These are phyloP conservation scores for Lasiodiplodia gonubiensis DNA, from an alignment of 2,329 filamentous ascomycete genomes.

Conservation along the genomic window DNA sequence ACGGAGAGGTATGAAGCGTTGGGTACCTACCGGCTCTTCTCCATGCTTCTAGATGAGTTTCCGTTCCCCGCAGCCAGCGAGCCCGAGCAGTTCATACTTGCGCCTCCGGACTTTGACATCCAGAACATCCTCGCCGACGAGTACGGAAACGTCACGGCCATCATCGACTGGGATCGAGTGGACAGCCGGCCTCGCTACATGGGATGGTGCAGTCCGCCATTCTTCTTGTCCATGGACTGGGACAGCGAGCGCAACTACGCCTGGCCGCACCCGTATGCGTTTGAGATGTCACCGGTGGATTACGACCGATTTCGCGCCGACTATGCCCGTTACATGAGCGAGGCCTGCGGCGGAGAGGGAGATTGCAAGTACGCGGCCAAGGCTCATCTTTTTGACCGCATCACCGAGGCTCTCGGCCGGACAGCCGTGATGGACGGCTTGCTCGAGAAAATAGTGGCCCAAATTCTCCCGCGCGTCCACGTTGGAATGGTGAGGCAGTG, in stretches of 20 bases:
- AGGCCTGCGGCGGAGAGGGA: constrained; percentile 10
- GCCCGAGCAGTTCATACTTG: constrained; percentile 2
- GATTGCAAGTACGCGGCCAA: constrained; percentile 18
- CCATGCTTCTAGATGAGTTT: constrained; percentile 21
- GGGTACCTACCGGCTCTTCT: constrained; percentile 11
- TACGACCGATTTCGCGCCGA: constrained; percentile 21
- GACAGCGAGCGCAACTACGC: neutral
- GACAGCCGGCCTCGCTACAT: constrained; percentile 16
- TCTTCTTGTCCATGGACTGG: constrained; percentile 17
- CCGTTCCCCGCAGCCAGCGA: neutral
- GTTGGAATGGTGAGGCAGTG: neutral
- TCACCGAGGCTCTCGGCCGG: neutral
- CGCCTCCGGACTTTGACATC: constrained; percentile 27
- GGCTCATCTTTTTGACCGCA: constrained; percentile 7
- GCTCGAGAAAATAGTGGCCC: neutral
- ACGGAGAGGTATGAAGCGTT: neutral
- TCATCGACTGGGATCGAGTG: constrained; percentile 28
- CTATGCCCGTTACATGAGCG: constrained; percentile 24
- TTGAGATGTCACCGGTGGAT: neutral
- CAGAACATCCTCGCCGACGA: constrained; percentile 28
- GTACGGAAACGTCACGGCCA: constrained; percentile 24
- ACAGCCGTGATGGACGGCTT: neutral
- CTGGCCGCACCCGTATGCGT: neutral
- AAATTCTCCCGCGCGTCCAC: neutral
- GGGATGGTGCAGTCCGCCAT: constrained; percentile 17